Evolutionary conservation across 305 asterid genomes (phyloP).

Genomic region (Vinca major): DNA sequence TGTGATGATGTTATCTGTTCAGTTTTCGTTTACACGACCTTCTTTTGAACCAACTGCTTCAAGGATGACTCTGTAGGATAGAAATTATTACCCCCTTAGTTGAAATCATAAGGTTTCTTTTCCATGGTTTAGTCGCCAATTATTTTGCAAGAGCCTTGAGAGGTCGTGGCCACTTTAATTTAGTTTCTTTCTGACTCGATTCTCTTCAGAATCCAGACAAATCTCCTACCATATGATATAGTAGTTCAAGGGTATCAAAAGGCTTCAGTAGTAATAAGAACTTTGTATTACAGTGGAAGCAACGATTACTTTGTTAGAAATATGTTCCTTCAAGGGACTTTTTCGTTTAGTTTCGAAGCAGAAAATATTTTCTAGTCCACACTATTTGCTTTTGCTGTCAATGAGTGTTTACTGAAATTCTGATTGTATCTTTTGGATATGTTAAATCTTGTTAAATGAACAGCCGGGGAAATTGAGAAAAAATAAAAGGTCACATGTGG

Average conservation of each 20-base stretch:
- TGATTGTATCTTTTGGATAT: no score
- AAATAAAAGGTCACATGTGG: no score
- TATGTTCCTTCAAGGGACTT: no score
- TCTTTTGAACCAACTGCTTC: neutral
- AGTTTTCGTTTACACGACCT: neutral
- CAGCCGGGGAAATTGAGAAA: no score
- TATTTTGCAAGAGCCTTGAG: neutral
- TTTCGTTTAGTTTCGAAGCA: no score
- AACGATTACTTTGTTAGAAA: no score
- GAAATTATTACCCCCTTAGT: neutral
- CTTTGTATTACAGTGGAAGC: no score
- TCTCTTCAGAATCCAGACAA: neutral
- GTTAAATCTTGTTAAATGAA: no score
- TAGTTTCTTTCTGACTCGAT: neutral
- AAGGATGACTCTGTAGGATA: neutral
- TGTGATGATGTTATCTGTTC: neutral
- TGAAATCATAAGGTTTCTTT: neutral
- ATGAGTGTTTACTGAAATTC: no score
- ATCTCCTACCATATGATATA: neutral
- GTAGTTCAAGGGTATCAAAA: neutral
- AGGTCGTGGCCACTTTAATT: neutral
- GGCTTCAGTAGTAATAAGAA: no score
- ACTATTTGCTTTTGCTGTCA: no score
- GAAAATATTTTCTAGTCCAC: no score
- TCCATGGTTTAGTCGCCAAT: neutral